A percentile compares a stretch with the other conserved stretches of the same genome.
phyloP scores from a whole-genome alignment of 208 protist genomes.

The Acanthamoeba royreba region DNA sequence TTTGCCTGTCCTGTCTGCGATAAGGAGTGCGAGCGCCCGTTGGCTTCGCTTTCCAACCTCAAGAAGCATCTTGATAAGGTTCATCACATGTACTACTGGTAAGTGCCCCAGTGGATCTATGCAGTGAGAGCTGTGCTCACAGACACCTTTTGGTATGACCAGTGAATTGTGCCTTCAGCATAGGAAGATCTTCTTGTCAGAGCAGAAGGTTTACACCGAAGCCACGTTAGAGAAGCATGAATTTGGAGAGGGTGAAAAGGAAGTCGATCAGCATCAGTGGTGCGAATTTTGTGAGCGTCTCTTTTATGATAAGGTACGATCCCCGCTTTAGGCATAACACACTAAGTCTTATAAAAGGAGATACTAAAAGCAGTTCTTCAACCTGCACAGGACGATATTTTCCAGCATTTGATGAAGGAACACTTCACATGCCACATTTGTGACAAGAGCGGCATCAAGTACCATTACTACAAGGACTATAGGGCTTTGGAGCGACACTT shows the following conservation, averaged over 20 bases:
- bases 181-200: background rate
- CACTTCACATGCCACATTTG: conserved; percentile 18
- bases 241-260: background rate
- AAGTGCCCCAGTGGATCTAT: background rate
- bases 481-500: background rate
- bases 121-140: too few relatives aligned
- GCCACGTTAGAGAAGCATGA: background rate
- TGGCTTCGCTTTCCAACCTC: background rate
- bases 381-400: background rate
- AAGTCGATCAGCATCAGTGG: background rate
- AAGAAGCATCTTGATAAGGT: background rate
- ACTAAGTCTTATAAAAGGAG: background rate
- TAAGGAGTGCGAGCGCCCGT: background rate
- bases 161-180: background rate
- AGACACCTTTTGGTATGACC: too few relatives aligned
- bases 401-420: background rate
- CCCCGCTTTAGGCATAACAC: background rate
- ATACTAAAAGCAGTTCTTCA: background rate
- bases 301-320: background rate
- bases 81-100: background rate
- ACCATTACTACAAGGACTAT: conserved; percentile 39
- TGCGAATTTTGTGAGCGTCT: background rate
- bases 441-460: conserved; percentile 13
- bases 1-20: background rate
- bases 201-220: background rate